A percentile compares a stretch with the other conserved stretches of the same genome.
Evolutionary conservation across 2,329 filamentous ascomycete genomes (phyloP).

Genomic region (Trichoderma asperellum): DNA sequence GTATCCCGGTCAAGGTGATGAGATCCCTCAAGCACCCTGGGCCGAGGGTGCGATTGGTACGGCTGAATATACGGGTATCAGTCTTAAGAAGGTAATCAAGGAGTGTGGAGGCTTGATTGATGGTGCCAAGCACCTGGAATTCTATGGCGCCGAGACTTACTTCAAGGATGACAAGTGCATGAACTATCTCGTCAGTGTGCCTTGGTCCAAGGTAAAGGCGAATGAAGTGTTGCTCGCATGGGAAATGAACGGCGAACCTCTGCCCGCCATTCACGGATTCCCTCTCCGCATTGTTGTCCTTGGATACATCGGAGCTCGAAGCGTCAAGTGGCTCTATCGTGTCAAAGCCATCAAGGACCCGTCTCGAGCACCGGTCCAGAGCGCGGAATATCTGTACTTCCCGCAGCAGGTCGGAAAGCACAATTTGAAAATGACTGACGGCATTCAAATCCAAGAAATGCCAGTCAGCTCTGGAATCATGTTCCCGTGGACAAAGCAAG

Average conservation of each 20-base stretch:
- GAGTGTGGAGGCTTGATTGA: constrained; percentile 15
- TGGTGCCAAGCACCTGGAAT: constrained; percentile 14
- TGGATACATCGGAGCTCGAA: constrained; percentile 17
- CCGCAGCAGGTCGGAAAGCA: constrained; percentile 23
- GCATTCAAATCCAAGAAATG: constrained; percentile 22
- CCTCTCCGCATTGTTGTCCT: constrained; percentile 19
- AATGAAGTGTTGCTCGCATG: constrained; percentile 20
- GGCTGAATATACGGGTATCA: constrained; percentile 1
- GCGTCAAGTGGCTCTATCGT: constrained; percentile 23
- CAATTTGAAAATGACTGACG: constrained; percentile 21
- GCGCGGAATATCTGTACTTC: constrained; percentile 20
- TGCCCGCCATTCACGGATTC: constrained; percentile 14
- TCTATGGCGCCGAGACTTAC: constrained; percentile 20
- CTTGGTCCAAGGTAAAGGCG: constrained; percentile 20
- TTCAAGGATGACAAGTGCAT: constrained; percentile 24
- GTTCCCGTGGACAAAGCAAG: constrained; percentile 18
- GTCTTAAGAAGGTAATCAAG: constrained; percentile 13
- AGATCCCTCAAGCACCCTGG: constrained; percentile 16
- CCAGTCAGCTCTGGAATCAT: constrained; percentile 19
- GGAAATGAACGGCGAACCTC: constrained; percentile 15
- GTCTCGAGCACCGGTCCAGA: constrained; percentile 15
- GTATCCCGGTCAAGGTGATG: constrained; percentile 18
- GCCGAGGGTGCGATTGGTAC: constrained; percentile 23
- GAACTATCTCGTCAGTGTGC: constrained; percentile 22
- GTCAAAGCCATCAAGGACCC: constrained; percentile 23